A percentile compares a stretch with the other conserved stretches of the same genome.
Conservation (phyloP, 352 stramenopile genomes). For the Globisporangium recalcitrans region DNA sequence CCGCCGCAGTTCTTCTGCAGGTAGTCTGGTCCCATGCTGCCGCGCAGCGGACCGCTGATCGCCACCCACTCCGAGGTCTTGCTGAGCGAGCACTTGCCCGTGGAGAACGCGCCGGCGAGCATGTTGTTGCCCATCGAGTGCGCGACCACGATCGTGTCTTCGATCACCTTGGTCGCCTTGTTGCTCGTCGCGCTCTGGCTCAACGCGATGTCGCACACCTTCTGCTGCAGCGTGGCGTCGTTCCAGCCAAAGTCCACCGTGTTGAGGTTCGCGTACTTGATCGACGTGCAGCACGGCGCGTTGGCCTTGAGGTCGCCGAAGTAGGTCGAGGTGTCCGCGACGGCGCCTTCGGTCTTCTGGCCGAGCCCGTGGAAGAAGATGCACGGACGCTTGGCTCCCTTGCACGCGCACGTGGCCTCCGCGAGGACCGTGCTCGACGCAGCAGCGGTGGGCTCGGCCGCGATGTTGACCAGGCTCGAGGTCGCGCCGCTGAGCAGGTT, state of each 20-base stretch:
- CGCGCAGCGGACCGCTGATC: slow-evolving; percentile 32
- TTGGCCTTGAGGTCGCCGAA: slow-evolving; percentile 45
- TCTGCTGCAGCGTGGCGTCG: slow-evolving; percentile 32
- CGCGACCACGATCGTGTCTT: slow-evolving; percentile 54
- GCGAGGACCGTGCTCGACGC: too few relatives aligned
- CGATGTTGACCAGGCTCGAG: too few relatives aligned
- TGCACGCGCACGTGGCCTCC: slow-evolving; percentile 39
- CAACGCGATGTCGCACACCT: slow-evolving; percentile 31
- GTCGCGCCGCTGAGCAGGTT: too few relatives aligned
- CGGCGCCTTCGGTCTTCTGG: slow-evolving; percentile 23
- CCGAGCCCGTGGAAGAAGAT: slow-evolving; percentile 57
- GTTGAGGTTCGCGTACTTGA: slow-evolving; percentile 42
- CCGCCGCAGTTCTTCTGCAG: slow-evolving; percentile 26
- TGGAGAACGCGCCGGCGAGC: slow-evolving; percentile 27
- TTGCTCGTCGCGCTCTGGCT: slow-evolving; percentile 40
- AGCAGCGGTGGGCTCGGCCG: too few relatives aligned
- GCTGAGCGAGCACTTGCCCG: slow-evolving; percentile 11
- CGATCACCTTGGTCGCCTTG: slow-evolving; percentile 29
- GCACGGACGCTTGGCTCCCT: slow-evolving; percentile 30
- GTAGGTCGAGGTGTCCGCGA: slow-evolving; percentile 36
- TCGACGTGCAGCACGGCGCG: slow-evolving; percentile 54
- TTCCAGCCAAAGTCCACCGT: slow-evolving; percentile 47
- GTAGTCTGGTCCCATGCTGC: slow-evolving; percentile 43
- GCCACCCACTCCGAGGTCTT: slow-evolving; percentile 28
- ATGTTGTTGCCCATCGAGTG: slow-evolving; percentile 68